Base-by-base conservation (phyloP, 495 filamentous ascomycete species). In the Eremomyces bilateralis region DNA sequence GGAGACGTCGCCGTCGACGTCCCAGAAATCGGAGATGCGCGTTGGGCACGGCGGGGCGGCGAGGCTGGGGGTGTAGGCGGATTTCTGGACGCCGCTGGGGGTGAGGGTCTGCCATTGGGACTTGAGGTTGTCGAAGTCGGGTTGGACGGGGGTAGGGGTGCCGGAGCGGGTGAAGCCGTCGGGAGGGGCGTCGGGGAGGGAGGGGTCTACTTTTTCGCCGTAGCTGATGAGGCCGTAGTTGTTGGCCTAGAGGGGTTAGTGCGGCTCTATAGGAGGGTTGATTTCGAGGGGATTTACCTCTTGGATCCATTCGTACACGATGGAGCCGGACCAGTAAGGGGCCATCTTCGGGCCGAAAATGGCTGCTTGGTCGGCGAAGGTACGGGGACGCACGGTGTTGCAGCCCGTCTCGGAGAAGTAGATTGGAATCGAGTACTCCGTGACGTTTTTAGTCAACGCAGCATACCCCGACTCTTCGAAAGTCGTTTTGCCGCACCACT, bases 291-390 rank as follows among this genome's bases (percentile, higher is more conserved):
- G n/a, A n/a, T n/a, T n/a, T n/a, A n/a, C n/a, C 52, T 90, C 82
- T 48, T 83, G 54, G 37, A 92, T 77, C 81, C 81, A 92, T 52
- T 92, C 80, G 53, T 91, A 91, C 42, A 85, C 60, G 37, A 90
- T 82, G 21, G 76, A 59, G 36, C 82, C 82, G 19, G 75, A 82
- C 79, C 80, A 92, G 36, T 71, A 66, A 35, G 57, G 51, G 4
- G 55, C 52, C 82, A 92, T 90, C 2, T 77, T 50, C 1, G 51
- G 34, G 31, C 76, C 76, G 42, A 90, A 72, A 39, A 92, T 81
- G 31, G 77, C 67, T 4, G 56, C 53, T 47, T 88, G 80, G 49
- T 92, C 82, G 10, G 64, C 61, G 42, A 88, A 92, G 0, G 62
- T 60, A 28, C 82, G 70, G 1, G 80, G 81, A 4, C 50, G 46